These are phyloP conservation scores for Lepraria neglecta DNA, from an alignment of 495 filamentous ascomycete species.

Conservation along the genomic window DNA sequence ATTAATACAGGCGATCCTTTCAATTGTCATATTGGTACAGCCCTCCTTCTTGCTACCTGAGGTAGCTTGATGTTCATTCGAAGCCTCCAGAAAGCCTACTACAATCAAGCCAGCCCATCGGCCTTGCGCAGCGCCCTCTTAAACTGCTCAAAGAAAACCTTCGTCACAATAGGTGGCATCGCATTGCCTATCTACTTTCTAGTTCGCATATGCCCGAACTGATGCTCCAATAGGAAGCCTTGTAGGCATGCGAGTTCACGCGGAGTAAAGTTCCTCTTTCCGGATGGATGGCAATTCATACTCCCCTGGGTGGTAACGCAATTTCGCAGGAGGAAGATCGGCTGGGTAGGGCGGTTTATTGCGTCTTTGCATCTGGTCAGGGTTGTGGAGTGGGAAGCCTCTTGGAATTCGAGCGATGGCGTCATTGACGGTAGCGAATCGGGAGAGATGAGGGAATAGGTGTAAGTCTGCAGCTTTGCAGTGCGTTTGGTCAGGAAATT, in stretches of 20 bases:
- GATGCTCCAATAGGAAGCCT: slow-evolving; percentile 61
- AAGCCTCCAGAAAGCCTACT: no score
- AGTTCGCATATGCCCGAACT: slow-evolving; percentile 43
- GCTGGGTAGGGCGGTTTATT: slow-evolving; percentile 37
- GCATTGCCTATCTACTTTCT: slow-evolving; percentile 83
- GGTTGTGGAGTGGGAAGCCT: slow-evolving; percentile 41
- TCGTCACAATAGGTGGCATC: slow-evolving; percentile 63
- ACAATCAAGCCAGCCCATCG: slow-evolving; percentile 40
- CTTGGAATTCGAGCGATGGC: slow-evolving; percentile 42
- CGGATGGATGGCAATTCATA: slow-evolving; percentile 61
- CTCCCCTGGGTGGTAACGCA: slow-evolving; percentile 68
- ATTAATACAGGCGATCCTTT: no score
- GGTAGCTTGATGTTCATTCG: no score
- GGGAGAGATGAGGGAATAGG: slow-evolving; percentile 25
- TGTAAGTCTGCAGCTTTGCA: slow-evolving; percentile 28
- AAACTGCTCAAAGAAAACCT: slow-evolving; percentile 54
- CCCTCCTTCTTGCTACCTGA: no score
- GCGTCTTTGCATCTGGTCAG: slow-evolving; percentile 28
- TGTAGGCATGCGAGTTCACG: slow-evolving; percentile 71
- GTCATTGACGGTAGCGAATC: slow-evolving; percentile 40
- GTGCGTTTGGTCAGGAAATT: slow-evolving; percentile 63
- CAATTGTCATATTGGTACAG: background rate
- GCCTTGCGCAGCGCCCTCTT: slow-evolving; percentile 48
- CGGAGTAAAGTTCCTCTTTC: slow-evolving; percentile 56
- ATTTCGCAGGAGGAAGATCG: slow-evolving; percentile 38